These are phyloP conservation scores for Candida piceae DNA, from an alignment of 805 yeast species.

Conservation along the genomic window DNA sequence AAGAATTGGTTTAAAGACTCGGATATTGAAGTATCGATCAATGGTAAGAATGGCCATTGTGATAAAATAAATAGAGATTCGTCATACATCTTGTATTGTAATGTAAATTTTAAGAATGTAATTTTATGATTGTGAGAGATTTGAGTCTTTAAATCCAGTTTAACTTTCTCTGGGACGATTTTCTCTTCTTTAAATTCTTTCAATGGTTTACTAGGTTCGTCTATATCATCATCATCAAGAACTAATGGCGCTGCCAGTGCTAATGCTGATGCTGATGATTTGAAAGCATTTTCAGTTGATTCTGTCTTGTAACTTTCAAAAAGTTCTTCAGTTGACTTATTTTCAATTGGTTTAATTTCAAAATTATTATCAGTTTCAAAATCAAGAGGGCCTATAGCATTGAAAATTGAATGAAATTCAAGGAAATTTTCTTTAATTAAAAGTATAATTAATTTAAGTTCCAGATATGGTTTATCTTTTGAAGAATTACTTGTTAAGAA, in stretches of 20 bases:
- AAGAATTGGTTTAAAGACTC: conserved; percentile 45
- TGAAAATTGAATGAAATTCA: conserved; percentile 56
- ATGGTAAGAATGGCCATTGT: conserved; percentile 56
- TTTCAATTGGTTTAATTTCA: conserved; percentile 8
- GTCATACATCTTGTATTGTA: conserved; percentile 56
- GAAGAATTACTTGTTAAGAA: conserved; percentile 36
- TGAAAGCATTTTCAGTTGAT: conserved; percentile 49
- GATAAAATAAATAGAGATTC: conserved; percentile 58
- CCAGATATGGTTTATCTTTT: conserved; percentile 24
- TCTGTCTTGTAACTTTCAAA: conserved; percentile 42
- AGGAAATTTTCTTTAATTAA: conserved; percentile 64
- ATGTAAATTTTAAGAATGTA: conserved; percentile 45
- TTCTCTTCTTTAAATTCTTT: conserved; percentile 1
- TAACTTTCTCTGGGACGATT: conserved; percentile 8
- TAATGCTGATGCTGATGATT: conserved; percentile 69
- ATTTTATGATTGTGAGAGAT: conserved; percentile 31
- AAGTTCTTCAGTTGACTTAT: conserved; percentile 35
- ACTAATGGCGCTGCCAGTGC: conserved; percentile 84
- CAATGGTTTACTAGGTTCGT: conserved; percentile 9
- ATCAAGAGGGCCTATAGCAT: conserved; percentile 47
- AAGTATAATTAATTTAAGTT: conserved; percentile 38
- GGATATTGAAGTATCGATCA: conserved; percentile 46
- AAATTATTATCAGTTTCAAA: conserved; percentile 16
- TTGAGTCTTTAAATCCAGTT: conserved; percentile 9
- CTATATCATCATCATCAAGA: conserved; percentile 57